Evolutionary conservation across 1,139 yeast genomes (phyloP).

Genomic region (Candida sp.): DNA sequence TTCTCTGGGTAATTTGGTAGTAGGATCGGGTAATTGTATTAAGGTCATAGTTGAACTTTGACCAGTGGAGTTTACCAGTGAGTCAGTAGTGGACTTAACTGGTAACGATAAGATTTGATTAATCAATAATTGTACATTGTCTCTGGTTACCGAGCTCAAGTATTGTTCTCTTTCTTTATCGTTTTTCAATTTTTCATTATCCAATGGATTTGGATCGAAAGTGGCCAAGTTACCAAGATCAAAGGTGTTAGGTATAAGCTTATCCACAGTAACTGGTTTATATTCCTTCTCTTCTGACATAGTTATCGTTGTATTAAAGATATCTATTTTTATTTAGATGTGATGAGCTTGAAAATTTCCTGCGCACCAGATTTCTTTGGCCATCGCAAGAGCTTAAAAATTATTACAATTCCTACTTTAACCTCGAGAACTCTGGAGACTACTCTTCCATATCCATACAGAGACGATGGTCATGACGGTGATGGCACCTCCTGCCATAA

Average conservation of each 20-base stretch:
- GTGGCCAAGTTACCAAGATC: constrained; percentile 88
- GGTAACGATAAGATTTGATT: constrained; percentile 92
- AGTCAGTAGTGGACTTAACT: constrained; percentile 77
- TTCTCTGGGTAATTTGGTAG: constrained; percentile 86
- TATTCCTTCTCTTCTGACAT: constrained; percentile 28
- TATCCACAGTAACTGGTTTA: constrained; percentile 82
- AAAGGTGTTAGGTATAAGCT: constrained; percentile 79
- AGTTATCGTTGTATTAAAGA: neutral
- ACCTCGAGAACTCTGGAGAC: constrained; percentile 1
- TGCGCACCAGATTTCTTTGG: constrained; percentile 1
- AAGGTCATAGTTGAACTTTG: constrained; percentile 79
- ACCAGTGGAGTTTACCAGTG: constrained; percentile 56
- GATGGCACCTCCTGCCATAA: constrained; percentile 65
- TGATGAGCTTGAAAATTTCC: neutral
- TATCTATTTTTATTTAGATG: no score
- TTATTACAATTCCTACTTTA: neutral
- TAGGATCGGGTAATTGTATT: constrained; percentile 81
- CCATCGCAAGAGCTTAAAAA: neutral
- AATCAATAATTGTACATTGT: constrained; percentile 85
- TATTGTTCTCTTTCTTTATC: constrained; percentile 59
- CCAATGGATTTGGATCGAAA: constrained; percentile 83
- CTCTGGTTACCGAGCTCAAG: constrained; percentile 73
- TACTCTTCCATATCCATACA: constrained; percentile 58
- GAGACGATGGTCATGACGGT: constrained; percentile 59
- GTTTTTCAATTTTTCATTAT: constrained; percentile 50